Evolutionary conservation across 495 filamentous ascomycete genomes (phyloP).

Genomic region (Amniculicola lignicola): DNA sequence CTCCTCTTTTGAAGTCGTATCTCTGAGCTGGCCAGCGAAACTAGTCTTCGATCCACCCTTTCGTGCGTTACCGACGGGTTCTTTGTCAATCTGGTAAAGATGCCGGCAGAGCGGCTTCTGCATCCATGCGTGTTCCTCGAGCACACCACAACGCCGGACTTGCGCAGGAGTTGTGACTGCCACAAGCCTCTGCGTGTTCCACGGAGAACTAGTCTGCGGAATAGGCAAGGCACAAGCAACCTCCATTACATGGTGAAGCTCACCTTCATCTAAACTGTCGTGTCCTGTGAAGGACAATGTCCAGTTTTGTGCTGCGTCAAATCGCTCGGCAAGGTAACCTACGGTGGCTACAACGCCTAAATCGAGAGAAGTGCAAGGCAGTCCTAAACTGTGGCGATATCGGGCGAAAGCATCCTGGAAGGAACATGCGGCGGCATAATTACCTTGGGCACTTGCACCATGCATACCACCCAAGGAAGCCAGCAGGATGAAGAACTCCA

Average conservation of each 20-base stretch:
- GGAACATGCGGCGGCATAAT: slow-evolving; percentile 3
- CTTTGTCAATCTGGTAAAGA: no score
- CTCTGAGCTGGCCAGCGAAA: neutral
- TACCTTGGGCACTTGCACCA: neutral
- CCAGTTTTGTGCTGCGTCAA: neutral
- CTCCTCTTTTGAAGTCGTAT: neutral
- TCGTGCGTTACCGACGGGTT: no score
- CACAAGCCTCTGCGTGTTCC: neutral
- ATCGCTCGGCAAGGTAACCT: slow-evolving; percentile 15
- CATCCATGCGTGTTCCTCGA: slow-evolving; percentile 4
- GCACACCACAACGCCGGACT: neutral
- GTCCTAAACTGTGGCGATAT: slow-evolving; percentile 1
- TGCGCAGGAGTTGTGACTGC: neutral
- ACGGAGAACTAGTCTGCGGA: no score
- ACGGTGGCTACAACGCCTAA: neutral
- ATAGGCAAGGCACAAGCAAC: neutral
- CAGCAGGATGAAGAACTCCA: slow-evolving; percentile 26
- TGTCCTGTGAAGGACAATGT: neutral
- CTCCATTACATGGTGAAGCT: slow-evolving; percentile 1
- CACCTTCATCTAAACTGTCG: neutral
- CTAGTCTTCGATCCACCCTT: no score
- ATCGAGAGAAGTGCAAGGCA: neutral
- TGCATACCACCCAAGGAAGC: neutral
- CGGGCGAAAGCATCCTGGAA: slow-evolving; percentile 6
- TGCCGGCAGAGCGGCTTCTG: neutral